Evolutionary conservation across 805 yeast species (phyloP).

Genomic region (Metschnikowia santaceciliae): DNA sequence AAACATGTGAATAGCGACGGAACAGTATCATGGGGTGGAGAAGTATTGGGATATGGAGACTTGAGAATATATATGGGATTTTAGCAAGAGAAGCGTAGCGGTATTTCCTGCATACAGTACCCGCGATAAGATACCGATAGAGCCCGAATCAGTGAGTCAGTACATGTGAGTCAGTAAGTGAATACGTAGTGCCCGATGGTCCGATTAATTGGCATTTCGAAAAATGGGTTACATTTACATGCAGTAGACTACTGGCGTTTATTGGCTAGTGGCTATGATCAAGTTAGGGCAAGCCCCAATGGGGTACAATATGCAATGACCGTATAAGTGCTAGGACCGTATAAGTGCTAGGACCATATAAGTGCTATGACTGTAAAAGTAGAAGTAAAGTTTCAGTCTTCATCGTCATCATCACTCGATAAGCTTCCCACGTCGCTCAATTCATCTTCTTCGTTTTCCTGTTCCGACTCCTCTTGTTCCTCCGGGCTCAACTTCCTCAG

Average conservation of each 20-base stretch:
- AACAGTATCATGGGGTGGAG: neutral
- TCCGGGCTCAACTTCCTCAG: constrained; percentile 42
- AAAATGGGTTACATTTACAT: neutral
- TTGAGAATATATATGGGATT: neutral
- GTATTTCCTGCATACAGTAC: neutral
- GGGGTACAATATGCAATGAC: no score
- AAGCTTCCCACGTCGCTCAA: constrained; percentile 49
- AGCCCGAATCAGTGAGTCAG: no score
- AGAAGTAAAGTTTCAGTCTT: neutral
- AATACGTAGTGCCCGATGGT: neutral
- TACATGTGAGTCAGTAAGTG: no score
- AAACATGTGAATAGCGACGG: constrained; percentile 1
- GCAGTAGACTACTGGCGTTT: neutral
- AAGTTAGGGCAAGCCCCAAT: no score
- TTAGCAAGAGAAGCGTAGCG: neutral
- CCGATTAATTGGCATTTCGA: neutral
- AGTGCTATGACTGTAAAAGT: no score
- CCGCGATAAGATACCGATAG: constrained; percentile 1
- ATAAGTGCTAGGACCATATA: no score
- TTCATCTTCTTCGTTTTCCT: constrained; percentile 36
- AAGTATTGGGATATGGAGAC: no score
- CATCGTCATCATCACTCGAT: constrained; percentile 43
- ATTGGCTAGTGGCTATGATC: no score
- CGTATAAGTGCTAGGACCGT: no score
- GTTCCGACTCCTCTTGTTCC: constrained; percentile 26